These are phyloP conservation scores for Yamagishiella unicocca DNA, from an alignment of 139 green algal species.

Conservation along the genomic window DNA sequence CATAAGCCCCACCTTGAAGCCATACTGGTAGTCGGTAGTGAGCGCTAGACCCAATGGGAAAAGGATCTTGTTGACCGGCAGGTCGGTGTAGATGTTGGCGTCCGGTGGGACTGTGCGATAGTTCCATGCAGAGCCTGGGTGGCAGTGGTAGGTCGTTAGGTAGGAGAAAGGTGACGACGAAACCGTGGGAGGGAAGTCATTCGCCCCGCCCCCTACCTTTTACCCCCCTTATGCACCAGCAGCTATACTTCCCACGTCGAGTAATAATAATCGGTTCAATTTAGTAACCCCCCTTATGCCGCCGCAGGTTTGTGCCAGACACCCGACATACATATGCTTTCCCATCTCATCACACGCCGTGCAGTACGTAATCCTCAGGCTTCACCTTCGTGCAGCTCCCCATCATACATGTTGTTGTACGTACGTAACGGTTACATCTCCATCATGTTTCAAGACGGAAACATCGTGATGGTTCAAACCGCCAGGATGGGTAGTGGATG, in stretches of 20 bases:
- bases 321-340: background rate
- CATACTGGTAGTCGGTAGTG: background rate
- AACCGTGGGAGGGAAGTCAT: background rate
- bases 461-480: no score
- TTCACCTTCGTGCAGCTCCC: no score
- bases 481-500: background rate
- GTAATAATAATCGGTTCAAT: background rate
- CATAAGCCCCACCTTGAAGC: background rate
- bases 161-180: background rate
- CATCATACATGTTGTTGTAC: no score
- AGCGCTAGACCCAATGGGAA: conserved; percentile 1
- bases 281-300: background rate
- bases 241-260: background rate
- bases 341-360: background rate
- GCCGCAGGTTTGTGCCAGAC: background rate
- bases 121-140: conserved; percentile 5
- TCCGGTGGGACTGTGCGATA: background rate
- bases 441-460: no score
- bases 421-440: no score
- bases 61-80: conserved; percentile 1
- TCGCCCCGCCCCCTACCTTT: no score
- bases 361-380: no score
- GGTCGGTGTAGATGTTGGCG: background rate
- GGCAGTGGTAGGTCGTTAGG: background rate
- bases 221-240: no score